Evolutionary conservation across 208 protist genomes (phyloP).

Genomic region (Crithidia acanthocephali): DNA sequence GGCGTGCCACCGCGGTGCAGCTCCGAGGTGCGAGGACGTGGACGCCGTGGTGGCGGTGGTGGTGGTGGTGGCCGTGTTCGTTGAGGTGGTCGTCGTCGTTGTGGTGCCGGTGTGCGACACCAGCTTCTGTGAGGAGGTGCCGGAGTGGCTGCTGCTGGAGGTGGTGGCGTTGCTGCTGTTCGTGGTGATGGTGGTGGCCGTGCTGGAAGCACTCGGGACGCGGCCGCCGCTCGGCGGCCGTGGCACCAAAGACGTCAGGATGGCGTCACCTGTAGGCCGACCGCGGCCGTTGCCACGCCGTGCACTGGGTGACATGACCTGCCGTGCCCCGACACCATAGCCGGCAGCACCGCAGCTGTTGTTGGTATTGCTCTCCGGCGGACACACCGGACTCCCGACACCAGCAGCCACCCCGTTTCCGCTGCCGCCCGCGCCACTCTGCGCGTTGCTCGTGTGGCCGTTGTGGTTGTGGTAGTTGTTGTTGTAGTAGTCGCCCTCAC

Average conservation of each 20-base stretch:
- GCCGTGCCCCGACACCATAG: no score
- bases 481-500: not conserved
- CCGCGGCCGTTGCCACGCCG: not conserved
- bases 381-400: not conserved
- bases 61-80: not conserved
- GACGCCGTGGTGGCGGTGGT: not conserved
- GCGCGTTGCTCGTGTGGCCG: not conserved
- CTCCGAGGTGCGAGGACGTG: conserved; percentile 5
- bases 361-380: not conserved
- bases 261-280: not conserved
- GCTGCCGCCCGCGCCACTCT: not conserved
- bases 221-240: conserved; percentile 1
- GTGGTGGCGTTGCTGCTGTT: conserved; percentile 2
- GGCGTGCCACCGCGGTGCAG: conserved; percentile 16
- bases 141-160: not conserved
- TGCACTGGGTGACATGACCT: conserved; percentile 3
- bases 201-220: not conserved
- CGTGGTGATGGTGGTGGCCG: not conserved
- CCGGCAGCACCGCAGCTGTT: no score
- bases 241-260: not conserved
- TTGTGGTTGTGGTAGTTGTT: not conserved
- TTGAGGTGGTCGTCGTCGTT: conserved; percentile 1
- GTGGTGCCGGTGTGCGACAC: conserved; percentile 1
- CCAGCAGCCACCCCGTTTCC: not conserved
- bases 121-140: not conserved